Conservation (phyloP, 805 yeast species). For the Saccharomycopsis schoenii region DNA sequence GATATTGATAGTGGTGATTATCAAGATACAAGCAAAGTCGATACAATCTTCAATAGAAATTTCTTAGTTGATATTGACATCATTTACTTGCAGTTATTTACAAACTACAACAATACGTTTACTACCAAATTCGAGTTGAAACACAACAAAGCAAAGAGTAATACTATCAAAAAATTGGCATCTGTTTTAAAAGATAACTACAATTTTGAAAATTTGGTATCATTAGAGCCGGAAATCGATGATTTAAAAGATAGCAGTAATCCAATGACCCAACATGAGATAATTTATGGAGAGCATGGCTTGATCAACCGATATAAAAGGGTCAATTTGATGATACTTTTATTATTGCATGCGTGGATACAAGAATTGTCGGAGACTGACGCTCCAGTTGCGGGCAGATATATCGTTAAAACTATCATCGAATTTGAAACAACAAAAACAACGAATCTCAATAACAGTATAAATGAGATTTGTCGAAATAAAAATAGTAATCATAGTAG, state of each 20-base stretch:
- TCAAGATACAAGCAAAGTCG: neutral
- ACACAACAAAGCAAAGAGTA: neutral
- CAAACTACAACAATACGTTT: neutral
- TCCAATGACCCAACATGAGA: neutral
- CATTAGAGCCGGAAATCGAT: neutral
- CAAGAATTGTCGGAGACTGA: neutral
- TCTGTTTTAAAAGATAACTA: neutral
- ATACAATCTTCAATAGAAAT: neutral
- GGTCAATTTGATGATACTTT: neutral
- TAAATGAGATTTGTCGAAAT: neutral
- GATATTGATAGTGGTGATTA: neutral
- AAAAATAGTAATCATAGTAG: neutral
- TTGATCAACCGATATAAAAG: neutral
- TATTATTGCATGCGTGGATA: neutral
- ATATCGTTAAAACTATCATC: neutral
- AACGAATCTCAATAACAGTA: neutral
- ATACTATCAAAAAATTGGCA: neutral
- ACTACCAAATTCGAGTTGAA: neutral
- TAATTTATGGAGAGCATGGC: neutral
- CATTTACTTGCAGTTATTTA: neutral
- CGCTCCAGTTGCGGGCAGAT: neutral
- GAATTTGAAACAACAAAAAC: neutral
- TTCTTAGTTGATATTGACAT: neutral
- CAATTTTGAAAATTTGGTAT: neutral
- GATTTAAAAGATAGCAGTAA: neutral